phyloP scores from a whole-genome alignment of 1,139 yeast genomes.

The Nakaseomyces nivariensis region DNA sequence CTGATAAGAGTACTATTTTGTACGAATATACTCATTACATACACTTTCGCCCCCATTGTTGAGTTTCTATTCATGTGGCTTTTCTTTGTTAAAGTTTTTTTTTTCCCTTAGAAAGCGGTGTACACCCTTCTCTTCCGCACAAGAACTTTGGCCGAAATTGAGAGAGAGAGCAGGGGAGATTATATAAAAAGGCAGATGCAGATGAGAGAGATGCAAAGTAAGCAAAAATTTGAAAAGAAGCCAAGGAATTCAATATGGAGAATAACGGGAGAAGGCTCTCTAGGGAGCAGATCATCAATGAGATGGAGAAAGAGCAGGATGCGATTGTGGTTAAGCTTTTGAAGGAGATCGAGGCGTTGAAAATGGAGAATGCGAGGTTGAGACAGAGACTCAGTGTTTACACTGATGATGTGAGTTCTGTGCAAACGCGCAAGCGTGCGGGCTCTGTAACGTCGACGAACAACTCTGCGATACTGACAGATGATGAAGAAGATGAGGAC shows the following conservation, averaged over 20 bases:
- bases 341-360: constrained; percentile 43
- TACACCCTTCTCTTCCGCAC: too few species aligned
- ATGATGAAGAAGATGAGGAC: constrained; percentile 1
- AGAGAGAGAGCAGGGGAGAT: too few species aligned
- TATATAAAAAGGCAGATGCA: too few species aligned
- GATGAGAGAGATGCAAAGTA: too few species aligned
- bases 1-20: too few species aligned
- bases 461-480: background rate
- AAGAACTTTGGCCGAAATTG: too few species aligned
- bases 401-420: background rate
- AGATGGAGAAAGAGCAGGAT: constrained; percentile 61
- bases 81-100: too few species aligned
- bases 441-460: background rate
- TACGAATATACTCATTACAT: too few species aligned
- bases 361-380: constrained; percentile 38
- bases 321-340: constrained; percentile 49
- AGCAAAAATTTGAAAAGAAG: background rate
- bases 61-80: too few species aligned
- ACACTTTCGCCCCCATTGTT: too few species aligned
- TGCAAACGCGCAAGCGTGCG: background rate
- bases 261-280: constrained; percentile 12
- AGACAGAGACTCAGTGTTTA: constrained; percentile 1
- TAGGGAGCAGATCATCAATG: constrained; percentile 42
- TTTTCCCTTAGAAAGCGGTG: too few species aligned
- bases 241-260: background rate